Percentiles rank a stretch among this genome's conserved stretches.
These are phyloP conservation scores for Exophiala viscosa DNA, from an alignment of 2,329 filamentous ascomycete species.

Conservation along the genomic window DNA sequence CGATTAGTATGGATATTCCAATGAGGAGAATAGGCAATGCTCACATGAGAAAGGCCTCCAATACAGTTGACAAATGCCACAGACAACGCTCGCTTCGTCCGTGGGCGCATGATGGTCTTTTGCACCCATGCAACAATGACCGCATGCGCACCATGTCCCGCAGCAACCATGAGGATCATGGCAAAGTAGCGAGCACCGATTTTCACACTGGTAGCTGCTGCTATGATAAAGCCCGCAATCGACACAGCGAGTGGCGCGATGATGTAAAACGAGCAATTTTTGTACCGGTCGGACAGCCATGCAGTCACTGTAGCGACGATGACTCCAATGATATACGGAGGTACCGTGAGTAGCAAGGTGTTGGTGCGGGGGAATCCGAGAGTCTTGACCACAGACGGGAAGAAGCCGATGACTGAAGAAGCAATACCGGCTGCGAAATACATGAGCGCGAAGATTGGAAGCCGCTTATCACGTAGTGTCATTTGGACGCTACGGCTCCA, in stretches of 20 bases:
- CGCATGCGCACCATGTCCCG: slow-evolving; percentile 37
- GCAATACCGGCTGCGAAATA: slow-evolving; percentile 39
- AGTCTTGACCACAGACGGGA: slow-evolving; percentile 66
- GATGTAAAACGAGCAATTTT: slow-evolving; percentile 68
- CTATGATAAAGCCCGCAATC: slow-evolving; percentile 33
- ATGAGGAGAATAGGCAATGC: not conserved
- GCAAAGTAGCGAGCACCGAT: slow-evolving; percentile 33
- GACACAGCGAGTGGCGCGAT: slow-evolving; percentile 45
- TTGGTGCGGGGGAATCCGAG: slow-evolving; percentile 57
- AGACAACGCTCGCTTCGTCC: slow-evolving; percentile 43
- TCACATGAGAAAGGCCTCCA: slow-evolving; percentile 31
- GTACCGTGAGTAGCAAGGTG: slow-evolving; percentile 61
- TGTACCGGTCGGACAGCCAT: slow-evolving; percentile 61
- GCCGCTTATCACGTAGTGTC: slow-evolving; percentile 30
- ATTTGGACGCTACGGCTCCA: slow-evolving; percentile 11
- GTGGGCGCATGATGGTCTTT: slow-evolving; percentile 40
- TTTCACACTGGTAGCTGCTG: slow-evolving; percentile 29
- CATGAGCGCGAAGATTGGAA: slow-evolving; percentile 37
- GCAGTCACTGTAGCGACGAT: slow-evolving; percentile 62
- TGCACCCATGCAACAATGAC: slow-evolving; percentile 44
- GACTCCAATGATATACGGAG: slow-evolving; percentile 33
- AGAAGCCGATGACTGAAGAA: slow-evolving; percentile 62
- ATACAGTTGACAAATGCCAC: slow-evolving; percentile 43
- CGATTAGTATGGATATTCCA: slow-evolving; percentile 41
- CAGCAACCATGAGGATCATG: slow-evolving; percentile 34